These are phyloP conservation scores for Trichoderma erinaceum DNA, from an alignment of 495 filamentous ascomycete species.

Conservation along the genomic window DNA sequence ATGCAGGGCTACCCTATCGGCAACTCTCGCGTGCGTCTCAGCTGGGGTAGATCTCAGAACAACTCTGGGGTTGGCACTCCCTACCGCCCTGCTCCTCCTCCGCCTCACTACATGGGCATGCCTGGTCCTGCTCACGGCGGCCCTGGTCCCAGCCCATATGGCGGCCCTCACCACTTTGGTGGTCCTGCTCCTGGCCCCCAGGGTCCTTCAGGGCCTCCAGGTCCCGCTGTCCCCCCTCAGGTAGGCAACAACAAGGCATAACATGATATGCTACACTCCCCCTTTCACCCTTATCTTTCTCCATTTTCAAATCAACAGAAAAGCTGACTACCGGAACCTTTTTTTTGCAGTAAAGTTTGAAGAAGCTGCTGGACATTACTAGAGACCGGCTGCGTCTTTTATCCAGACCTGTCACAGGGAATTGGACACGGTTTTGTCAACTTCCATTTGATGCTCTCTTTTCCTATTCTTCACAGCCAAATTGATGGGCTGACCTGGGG, in stretches of 20 bases:
- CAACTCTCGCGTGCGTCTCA: slow-evolving; percentile 94
- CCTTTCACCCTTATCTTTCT: background rate
- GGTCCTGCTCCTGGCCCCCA: slow-evolving; percentile 20
- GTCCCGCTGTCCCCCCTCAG: slow-evolving; percentile 25
- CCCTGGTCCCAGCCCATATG: slow-evolving; percentile 25
- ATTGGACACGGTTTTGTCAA: slow-evolving; percentile 9
- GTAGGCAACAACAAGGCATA: background rate
- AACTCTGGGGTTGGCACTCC: slow-evolving; percentile 98
- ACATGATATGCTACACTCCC: background rate
- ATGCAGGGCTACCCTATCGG: slow-evolving; percentile 99
- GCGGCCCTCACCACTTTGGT: slow-evolving; percentile 25
- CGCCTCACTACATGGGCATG: slow-evolving; percentile 81
- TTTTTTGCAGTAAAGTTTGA: slow-evolving; percentile 12
- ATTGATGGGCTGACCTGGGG: slow-evolving; percentile 9
- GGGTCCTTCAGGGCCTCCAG: slow-evolving; percentile 20
- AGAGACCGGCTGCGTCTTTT: background rate
- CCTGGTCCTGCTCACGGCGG: slow-evolving; percentile 24
- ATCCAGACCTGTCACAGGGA: background rate
- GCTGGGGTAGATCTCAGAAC: slow-evolving; percentile 97
- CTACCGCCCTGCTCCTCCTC: slow-evolving; percentile 91
- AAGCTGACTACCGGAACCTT: background rate
- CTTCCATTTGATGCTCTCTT: slow-evolving; percentile 12
- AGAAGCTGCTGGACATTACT: background rate
- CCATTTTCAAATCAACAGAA: background rate
- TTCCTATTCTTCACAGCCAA: slow-evolving; percentile 7